Evolutionary conservation across 2,329 filamentous ascomycete species (phyloP).

Genomic region (Cladosporium colombiae): DNA sequence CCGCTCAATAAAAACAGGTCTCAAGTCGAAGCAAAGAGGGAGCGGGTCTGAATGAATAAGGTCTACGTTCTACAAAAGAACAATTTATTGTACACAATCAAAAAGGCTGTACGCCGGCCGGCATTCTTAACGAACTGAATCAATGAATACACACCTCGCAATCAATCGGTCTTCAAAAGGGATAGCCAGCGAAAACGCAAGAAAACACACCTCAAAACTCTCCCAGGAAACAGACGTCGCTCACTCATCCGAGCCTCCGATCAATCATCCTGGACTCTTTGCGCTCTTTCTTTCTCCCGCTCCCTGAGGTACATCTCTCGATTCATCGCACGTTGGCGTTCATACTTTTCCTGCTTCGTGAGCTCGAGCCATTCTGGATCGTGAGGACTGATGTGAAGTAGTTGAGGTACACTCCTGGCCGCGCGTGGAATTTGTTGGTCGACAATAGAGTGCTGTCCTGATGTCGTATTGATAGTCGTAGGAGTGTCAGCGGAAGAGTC

Average conservation of each 20-base stretch:
- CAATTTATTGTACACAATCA: neutral
- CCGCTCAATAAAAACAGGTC: neutral
- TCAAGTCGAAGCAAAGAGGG: neutral
- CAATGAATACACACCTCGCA: neutral
- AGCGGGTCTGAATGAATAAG: neutral
- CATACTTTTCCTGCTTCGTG: neutral
- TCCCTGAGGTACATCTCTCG: fast-evolving
- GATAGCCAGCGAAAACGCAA: neutral
- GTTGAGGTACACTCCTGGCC: neutral
- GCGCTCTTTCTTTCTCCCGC: neutral
- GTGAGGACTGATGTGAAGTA: neutral
- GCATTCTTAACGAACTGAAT: neutral
- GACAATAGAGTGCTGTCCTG: neutral
- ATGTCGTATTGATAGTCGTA: neutral
- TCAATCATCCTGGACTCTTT: neutral
- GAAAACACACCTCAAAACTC: neutral
- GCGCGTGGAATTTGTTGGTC: neutral
- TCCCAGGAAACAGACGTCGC: too few relatives aligned
- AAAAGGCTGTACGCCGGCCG: neutral
- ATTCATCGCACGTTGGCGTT: neutral
- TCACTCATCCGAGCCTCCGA: neutral
- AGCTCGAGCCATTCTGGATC: neutral
- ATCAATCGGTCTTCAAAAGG: neutral
- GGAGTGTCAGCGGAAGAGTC: neutral
- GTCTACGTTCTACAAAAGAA: neutral